Evolutionary conservation across 192 early-diverging fungal species (phyloP).

Genomic region (Coemansia sp.): DNA sequence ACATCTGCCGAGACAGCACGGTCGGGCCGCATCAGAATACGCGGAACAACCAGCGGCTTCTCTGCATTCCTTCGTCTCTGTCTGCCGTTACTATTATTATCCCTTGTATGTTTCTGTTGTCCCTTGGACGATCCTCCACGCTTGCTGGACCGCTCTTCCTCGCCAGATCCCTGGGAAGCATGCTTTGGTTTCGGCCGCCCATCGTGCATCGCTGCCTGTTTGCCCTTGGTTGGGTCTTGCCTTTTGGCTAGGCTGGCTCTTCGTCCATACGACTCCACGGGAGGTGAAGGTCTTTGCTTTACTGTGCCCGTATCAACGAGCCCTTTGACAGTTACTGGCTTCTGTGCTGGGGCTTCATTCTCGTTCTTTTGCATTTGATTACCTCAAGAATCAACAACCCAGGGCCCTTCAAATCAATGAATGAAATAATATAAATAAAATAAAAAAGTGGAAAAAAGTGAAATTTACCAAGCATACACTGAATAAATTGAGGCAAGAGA

Average conservation of each 20-base stretch:
- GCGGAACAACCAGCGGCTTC: slow-evolving; percentile 14
- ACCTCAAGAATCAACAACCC: not conserved
- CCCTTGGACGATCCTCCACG: not conserved
- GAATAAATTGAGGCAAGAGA: no score
- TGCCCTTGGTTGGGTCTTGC: not conserved
- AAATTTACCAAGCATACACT: not conserved
- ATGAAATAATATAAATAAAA: not conserved
- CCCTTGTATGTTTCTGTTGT: not conserved
- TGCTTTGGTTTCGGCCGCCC: not conserved
- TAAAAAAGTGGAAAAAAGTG: not conserved
- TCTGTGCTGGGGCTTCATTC: slow-evolving; percentile 3
- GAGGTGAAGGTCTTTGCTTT: not conserved
- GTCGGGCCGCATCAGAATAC: slow-evolving; percentile 31
- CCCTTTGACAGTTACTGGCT: slow-evolving; percentile 1
- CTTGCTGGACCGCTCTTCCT: not conserved
- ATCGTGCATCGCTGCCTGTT: not conserved
- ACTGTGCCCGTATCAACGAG: slow-evolving; percentile 15
- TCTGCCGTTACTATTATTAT: not conserved
- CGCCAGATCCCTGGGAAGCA: not conserved
- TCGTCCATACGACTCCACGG: not conserved
- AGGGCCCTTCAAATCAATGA: not conserved
- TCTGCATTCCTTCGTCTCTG: not conserved
- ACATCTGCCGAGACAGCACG: slow-evolving; percentile 8
- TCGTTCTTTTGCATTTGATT: slow-evolving; percentile 12
- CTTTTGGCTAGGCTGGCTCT: not conserved